Conservation (phyloP, 1,284 basidiomycete genomes). For the Apiotrichum siamense region DNA sequence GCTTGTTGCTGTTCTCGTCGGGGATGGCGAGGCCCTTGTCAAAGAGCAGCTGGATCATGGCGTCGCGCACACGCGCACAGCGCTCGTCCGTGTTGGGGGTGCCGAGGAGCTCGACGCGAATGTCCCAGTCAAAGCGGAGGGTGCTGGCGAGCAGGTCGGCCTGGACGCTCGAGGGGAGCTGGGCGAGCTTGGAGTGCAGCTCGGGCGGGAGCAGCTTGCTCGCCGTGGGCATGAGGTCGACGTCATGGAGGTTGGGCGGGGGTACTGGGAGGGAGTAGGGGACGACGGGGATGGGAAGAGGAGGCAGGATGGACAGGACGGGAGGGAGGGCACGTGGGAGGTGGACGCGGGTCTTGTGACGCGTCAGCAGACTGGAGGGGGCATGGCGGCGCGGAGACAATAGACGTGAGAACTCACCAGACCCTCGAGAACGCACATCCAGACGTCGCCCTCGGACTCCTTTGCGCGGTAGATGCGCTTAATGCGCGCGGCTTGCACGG, state of each 20-base stretch:
- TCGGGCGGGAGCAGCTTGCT: constrained; percentile 28
- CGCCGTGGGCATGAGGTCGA: constrained; percentile 31
- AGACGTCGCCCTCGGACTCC: constrained; percentile 16
- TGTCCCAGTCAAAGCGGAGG: constrained; percentile 34
- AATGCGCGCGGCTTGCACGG: constrained; percentile 41
- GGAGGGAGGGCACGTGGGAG: constrained; percentile 40
- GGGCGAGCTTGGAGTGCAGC: constrained; percentile 30
- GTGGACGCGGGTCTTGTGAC: constrained; percentile 27
- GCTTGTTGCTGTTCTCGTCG: constrained; percentile 4
- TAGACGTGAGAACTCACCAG: constrained; percentile 22
- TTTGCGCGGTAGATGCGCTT: constrained; percentile 28
- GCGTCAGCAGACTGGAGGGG: background rate
- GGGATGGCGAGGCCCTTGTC: constrained; percentile 21
- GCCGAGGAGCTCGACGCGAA: constrained; percentile 32
- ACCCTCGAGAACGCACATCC: constrained; percentile 32
- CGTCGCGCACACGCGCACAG: constrained; percentile 23
- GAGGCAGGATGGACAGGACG: constrained; percentile 37
- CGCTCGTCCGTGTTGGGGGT: constrained; percentile 30
- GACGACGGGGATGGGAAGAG: constrained; percentile 27
- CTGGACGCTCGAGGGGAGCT: constrained; percentile 29
- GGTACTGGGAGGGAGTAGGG: constrained; percentile 37
- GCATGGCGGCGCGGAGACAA: no score
- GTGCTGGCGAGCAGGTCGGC: constrained; percentile 38
- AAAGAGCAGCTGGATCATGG: constrained; percentile 22
- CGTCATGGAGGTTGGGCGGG: constrained; percentile 7